Evolutionary conservation across 192 early-diverging fungal species (phyloP).

Genomic region (Haplosporangium gracile): DNA sequence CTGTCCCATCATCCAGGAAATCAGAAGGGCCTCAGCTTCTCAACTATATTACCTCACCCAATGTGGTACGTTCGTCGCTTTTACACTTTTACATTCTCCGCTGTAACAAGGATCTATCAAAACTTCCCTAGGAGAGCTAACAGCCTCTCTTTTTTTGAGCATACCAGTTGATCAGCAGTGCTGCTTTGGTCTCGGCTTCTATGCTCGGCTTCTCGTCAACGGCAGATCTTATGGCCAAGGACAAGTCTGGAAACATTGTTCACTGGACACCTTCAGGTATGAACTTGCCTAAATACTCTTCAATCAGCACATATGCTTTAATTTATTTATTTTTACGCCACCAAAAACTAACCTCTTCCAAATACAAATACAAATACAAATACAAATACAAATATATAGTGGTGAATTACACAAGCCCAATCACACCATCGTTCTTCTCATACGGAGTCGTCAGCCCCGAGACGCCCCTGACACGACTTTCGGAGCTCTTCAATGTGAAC

Average conservation of each 20-base stretch:
- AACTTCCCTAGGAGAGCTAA: no score
- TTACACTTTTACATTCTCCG: not conserved
- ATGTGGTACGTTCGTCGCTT: slow-evolving; percentile 68
- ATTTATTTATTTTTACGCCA: not conserved
- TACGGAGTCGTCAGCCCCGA: slow-evolving; percentile 63
- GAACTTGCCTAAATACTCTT: not conserved
- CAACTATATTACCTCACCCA: slow-evolving; percentile 84
- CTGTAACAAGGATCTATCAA: no score
- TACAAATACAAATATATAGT: slow-evolving; percentile 6
- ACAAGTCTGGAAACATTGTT: slow-evolving; percentile 75
- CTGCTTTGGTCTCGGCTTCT: slow-evolving; percentile 81
- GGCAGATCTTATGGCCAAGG: slow-evolving; percentile 79
- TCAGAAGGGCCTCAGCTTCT: slow-evolving; percentile 81
- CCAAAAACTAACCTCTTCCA: not conserved
- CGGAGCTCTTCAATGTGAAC: slow-evolving; percentile 88
- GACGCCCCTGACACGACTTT: slow-evolving; percentile 72
- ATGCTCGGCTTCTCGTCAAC: slow-evolving; percentile 76
- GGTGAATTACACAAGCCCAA: slow-evolving; percentile 45
- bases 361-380: not conserved
- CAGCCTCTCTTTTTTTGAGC: not conserved
- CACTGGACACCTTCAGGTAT: slow-evolving; percentile 72
- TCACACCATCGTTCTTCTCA: slow-evolving; percentile 40
- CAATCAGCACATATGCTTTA: not conserved
- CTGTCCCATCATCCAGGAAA: slow-evolving; percentile 77
- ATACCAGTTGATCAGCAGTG: slow-evolving; percentile 75